Evolutionary conservation across 129 eudicot species (phyloP).

Genomic region (Pulicaria dysenterica): DNA sequence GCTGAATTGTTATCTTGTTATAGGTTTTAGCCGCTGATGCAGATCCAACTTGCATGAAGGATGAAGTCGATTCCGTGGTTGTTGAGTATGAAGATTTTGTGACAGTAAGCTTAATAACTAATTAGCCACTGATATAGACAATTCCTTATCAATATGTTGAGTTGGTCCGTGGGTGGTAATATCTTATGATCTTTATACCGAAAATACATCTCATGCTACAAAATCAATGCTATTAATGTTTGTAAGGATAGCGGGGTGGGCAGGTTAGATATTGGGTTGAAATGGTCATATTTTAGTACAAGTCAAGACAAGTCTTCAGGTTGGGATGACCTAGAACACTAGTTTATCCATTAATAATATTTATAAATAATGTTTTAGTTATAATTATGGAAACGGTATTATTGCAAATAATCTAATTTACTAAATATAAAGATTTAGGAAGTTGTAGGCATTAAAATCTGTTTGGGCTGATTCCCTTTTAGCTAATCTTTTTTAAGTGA

Average conservation of each 20-base stretch:
- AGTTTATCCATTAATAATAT: not conserved
- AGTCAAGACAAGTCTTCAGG: not conserved
- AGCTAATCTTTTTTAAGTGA: not conserved
- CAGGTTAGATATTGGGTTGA: not conserved
- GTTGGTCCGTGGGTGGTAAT: constrained; percentile 18
- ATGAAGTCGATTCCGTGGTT: constrained; percentile 58
- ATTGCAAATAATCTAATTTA: not conserved
- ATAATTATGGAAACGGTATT: not conserved
- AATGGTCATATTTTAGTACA: not conserved
- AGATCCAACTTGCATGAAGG: constrained; percentile 51
- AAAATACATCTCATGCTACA: not conserved
- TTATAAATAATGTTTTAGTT: not conserved
- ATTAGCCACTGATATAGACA: not conserved
- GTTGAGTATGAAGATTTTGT: constrained; percentile 87
- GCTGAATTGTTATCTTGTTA: constrained; percentile 21
- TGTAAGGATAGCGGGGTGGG: too few species aligned
- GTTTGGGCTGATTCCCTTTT: not conserved
- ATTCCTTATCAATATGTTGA: constrained; percentile 5
- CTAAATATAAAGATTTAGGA: not conserved
- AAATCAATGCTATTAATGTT: not conserved
- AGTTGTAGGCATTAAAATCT: not conserved
- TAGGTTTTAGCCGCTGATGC: constrained; percentile 61
- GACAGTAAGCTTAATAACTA: constrained; percentile 45
- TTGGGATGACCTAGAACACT: not conserved
- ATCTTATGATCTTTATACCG: not conserved